Evolutionary conservation across 768 basidiomycete genomes (phyloP), one percentile per base, ranked within the genome.

Genomic region (Hericium erinaceus): DNA sequence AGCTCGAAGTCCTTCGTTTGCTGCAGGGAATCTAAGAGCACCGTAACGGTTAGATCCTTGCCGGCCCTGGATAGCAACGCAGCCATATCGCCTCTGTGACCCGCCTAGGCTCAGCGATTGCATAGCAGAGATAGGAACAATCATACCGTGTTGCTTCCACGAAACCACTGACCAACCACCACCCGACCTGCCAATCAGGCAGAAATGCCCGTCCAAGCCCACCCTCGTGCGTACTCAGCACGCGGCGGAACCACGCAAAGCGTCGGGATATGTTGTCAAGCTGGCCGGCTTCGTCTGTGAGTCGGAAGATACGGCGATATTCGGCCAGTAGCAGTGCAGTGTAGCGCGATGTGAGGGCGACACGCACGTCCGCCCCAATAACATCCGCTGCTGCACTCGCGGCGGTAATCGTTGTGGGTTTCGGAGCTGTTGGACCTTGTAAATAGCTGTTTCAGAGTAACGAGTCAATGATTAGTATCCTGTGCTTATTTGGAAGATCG

Each of bases 221-320:
- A 8, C 89, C 79, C 64, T 98, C 95, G 68, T 97, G 91, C 5
- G 81, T 83, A 57, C 86, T 83, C 20, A 99, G 73, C 33, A 94
- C 70, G 28, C 95, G 81, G 20, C 89, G 78, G 72, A 98, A 98
- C 94, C 95, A 99, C 4, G 94, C 92, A 64, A 92, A 98, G 44
- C 97, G 82, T 15, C 97, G 77, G 0, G 92, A 83, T 6, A 97
- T 78, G 62, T 99, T 99, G 73, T 99, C 97, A 49, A 99, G 77
- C 65, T 97, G 92, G 3, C 95, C 97, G 2, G 97, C 93, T 71
- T 98, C 97, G 61, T 97, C 94, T 5, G 85, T 85, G 7, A 89
- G 82, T 52, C 89, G 84, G 73, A 99, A 98, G 67, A 99, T 95
- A 20, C 94, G 86, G 11, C 94, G 85, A 68, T 98, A 99, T 68